Evolutionary conservation across 257 asterid genomes (phyloP), one percentile per base, ranked within the genome.

Genomic region (Nicotiana knightiana): DNA sequence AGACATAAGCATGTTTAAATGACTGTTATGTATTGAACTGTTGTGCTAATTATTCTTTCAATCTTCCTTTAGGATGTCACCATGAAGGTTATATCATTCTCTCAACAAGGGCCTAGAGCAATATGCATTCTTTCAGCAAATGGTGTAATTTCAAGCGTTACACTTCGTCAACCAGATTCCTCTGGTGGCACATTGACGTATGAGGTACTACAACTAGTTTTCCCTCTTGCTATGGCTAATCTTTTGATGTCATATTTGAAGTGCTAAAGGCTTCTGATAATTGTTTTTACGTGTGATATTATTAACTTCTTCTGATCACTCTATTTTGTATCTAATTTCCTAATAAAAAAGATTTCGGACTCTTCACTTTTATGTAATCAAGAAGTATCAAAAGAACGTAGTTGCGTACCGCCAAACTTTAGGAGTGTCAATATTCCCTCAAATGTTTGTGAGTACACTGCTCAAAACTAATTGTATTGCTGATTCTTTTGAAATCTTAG

Each of bases 91-190:
- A 92, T 94, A 81, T 94, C 98, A 9, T 91, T 92, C 83, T 92
- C 97, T 81, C 97, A 94, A 83, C 97, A 91, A 88, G 97, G 98
- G 35, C 97, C 97, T 51, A 91, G 98, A 21, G 92, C 96, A 58
- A 92, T 93, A 66, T 93, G 98, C 83, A 88, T 93, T 83, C 93
- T 93, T 76, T 92, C 98, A 5, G 98, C 97, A 46, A 93, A 86
- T 67, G 98, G 98, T 63, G 89, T 88, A 16, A 88, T 93, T 85
- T 93, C 98, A 9, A 93, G 93, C 3, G 98, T 92, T 48, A 92
- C 97, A 5, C 91, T 93, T 80, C 93, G 98, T 76, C 97, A 93
- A 78, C 96, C 98, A 26, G 94, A 92, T 86, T 91, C 97, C 77
- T 92, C 96, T 28, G 98, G 98, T 55, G 98, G 98, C 62, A 92